These are phyloP conservation scores for Nothomitra cinnamomea DNA, from an alignment of 2,329 filamentous ascomycete genomes.

Conservation along the genomic window DNA sequence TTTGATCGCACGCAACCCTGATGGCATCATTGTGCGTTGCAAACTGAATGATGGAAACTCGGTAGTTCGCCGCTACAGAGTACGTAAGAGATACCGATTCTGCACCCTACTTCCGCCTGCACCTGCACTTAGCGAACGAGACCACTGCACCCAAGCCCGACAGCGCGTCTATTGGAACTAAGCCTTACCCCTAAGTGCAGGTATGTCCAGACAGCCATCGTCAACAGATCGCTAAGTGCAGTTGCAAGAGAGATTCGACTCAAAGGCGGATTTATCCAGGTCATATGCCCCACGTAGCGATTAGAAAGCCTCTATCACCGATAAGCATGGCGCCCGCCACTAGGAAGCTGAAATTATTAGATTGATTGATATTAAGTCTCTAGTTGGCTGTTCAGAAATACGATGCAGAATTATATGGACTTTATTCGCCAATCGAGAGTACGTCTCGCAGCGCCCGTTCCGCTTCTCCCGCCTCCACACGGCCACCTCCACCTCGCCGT, in stretches of 20 bases:
- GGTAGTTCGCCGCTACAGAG: too few relatives aligned
- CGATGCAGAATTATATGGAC: too few relatives aligned
- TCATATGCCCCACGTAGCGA: conserved; percentile 15
- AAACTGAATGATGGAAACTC: too few relatives aligned
- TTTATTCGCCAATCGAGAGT: conserved; percentile 15
- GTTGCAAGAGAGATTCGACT: conserved; percentile 24
- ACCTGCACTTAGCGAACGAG: conserved; percentile 29
- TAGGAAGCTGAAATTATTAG: too few relatives aligned
- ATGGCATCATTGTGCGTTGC: too few relatives aligned
- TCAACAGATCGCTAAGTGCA: conserved; percentile 27
- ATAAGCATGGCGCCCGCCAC: not conserved
- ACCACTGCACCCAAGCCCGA: not conserved
- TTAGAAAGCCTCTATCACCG: conserved; percentile 10
- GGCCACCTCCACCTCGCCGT: conserved; percentile 39
- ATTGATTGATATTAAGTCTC: too few relatives aligned
- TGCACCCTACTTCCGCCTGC: conserved; percentile 15
- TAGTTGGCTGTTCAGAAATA: too few relatives aligned
- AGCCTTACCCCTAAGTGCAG: not conserved
- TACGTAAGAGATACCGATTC: not conserved
- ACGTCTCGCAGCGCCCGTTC: conserved; percentile 35
- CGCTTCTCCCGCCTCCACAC: conserved; percentile 42
- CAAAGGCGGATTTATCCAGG: conserved; percentile 6
- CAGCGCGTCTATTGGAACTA: not conserved
- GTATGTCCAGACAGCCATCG: conserved; percentile 5
- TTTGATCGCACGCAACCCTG: too few relatives aligned